Evolutionary conservation across 1,139 yeast species (phyloP), one percentile per base, ranked within the genome.

Genomic region (Geotrichum aggregatum): DNA sequence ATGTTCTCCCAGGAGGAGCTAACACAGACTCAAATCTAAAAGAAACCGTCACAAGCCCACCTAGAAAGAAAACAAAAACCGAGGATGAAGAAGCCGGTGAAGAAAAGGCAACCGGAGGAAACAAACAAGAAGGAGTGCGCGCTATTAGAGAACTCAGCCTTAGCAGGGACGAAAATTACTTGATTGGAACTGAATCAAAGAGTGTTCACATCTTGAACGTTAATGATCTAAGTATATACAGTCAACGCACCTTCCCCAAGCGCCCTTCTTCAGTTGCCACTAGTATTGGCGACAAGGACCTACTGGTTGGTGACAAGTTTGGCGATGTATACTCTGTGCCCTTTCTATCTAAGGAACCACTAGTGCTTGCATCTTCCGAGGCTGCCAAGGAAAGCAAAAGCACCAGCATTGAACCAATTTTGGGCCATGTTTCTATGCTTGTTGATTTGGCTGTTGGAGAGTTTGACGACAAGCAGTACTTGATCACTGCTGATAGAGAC

Each of bases 341-440:
- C 4, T 69, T 83, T 34, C 44, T 44, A n/a, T 49, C 50, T 6
- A 39, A 52, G 8, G 64, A 59, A 39, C 35, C 51, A 18, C 45
- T 54, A 49, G 54, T n/a, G 54, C 59, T 36, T 28, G 58, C 47
- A 31, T 55, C 24, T 34, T 50, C 53, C 21, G 53, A 50, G 43
- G 46, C 53, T 16, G 53, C 53, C 10, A 50, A 45, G 26, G 53
- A 50, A 16, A 45, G 48, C 7, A 39, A 35, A 33, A 34, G 47
- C 7, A 14, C 44, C 14, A 44, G 57, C 2, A 63, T 79, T 52
- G 70, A 66, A 41, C 97, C 98, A 1, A 76, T 91, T 7, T 73
- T 91, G 55, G 99, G 99, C 2, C 99, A 94, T 69, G 98, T 94
- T 3, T 91, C 98, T 3, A 88, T 94, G 96, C 77, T 94, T 58